Conservation (phyloP, 2,329 filamentous ascomycete genomes). For the Hypoxylon sp. region DNA sequence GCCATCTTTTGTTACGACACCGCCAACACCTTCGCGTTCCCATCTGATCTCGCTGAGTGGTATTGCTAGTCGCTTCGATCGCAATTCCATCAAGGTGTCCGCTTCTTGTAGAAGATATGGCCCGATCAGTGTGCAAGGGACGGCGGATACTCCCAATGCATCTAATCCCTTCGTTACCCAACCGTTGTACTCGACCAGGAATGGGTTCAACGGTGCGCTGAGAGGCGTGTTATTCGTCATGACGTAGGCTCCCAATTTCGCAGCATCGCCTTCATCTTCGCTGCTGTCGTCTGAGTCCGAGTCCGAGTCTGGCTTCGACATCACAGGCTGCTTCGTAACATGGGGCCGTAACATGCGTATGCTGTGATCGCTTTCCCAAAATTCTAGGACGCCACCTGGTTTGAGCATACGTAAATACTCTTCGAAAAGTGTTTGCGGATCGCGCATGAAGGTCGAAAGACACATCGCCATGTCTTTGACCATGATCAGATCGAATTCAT, state of each 20-base stretch:
- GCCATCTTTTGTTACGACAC: constrained; percentile 70
- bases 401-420: constrained; percentile 83
- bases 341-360: constrained; percentile 87
- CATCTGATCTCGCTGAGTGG: constrained; percentile 87
- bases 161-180: constrained; percentile 86
- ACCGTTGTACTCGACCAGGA: constrained; percentile 83
- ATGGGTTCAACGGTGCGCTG: constrained; percentile 83
- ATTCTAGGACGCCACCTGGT: constrained; percentile 83
- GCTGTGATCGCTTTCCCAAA: constrained; percentile 90
- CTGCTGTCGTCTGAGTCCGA: constrained; percentile 52
- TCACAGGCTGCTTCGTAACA: constrained; percentile 60
- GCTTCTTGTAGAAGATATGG: constrained; percentile 86
- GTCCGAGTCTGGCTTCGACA: constrained; percentile 45
- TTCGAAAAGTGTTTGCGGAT: constrained; percentile 70
- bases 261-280: constrained; percentile 73
- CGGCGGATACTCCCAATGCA: constrained; percentile 74
- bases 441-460: constrained; percentile 71
- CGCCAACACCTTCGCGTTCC: constrained; percentile 82
- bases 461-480: constrained; percentile 84
- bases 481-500: constrained; percentile 89
- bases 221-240: constrained; percentile 88
- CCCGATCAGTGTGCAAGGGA: constrained; percentile 83
- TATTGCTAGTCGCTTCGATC: constrained; percentile 84
- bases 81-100: constrained; percentile 76
- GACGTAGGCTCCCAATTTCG: constrained; percentile 82